Evolutionary conservation across 495 filamentous ascomycete species (phyloP).

Genomic region (Aspergillus steynii): DNA sequence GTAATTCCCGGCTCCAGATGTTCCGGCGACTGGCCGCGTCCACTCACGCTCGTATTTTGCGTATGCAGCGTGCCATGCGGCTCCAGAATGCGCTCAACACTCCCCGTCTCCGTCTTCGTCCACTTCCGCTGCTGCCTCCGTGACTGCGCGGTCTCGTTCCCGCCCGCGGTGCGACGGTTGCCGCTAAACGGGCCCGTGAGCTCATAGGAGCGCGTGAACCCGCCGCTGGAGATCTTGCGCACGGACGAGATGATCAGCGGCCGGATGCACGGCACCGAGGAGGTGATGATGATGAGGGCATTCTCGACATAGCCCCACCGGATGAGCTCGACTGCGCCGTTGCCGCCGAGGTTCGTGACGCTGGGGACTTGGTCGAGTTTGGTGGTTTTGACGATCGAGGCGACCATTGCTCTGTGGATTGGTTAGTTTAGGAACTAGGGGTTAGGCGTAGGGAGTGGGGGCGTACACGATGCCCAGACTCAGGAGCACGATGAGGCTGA

Average conservation of each 20-base stretch:
- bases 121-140: slow-evolving; percentile 1
- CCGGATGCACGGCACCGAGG: slow-evolving; percentile 37
- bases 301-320: slow-evolving; percentile 38
- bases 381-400: slow-evolving; percentile 47
- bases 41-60: slow-evolving; percentile 19
- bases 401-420: slow-evolving; percentile 33
- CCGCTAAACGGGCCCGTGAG: slow-evolving; percentile 27
- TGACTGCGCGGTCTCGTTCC: slow-evolving; percentile 21
- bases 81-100: slow-evolving; percentile 35
- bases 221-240: slow-evolving; percentile 37
- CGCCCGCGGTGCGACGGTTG: slow-evolving; percentile 10
- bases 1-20: slow-evolving; percentile 24
- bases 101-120: slow-evolving; percentile 25
- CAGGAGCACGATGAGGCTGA: slow-evolving; percentile 41
- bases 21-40: slow-evolving; percentile 19
- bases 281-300: slow-evolving; percentile 38
- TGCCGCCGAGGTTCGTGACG: slow-evolving; percentile 31
- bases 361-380: slow-evolving; percentile 36
- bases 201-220: slow-evolving; percentile 32
- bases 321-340: slow-evolving; percentile 32
- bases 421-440: slow-evolving; percentile 4
- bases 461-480: slow-evolving; percentile 43
- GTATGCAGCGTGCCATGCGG: slow-evolving; percentile 1
- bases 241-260: slow-evolving; percentile 39
- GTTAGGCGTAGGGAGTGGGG: background rate